Percentiles rank a stretch among this genome's conserved stretches.
Conservation (phyloP, 2,329 filamentous ascomycete species). For the Monilinia aucupariae region DNA sequence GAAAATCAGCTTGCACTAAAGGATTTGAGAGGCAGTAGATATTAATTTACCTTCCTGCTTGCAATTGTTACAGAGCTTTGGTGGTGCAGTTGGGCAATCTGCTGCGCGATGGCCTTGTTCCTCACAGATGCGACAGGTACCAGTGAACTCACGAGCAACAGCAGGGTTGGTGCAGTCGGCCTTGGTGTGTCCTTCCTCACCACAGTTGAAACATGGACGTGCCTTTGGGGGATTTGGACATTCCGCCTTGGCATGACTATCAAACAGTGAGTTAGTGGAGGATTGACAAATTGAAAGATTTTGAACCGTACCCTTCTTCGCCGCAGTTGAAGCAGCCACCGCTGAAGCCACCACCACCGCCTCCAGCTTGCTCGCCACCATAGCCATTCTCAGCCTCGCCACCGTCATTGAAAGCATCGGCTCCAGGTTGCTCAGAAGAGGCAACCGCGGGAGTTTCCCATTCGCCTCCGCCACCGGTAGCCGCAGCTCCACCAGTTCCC, state of each 20-base stretch:
- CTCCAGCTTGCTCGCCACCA: constrained; percentile 9
- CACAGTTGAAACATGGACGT: constrained; percentile 49
- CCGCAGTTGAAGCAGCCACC: constrained; percentile 58
- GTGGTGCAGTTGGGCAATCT: constrained; percentile 57
- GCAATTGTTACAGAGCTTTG: constrained; percentile 56
- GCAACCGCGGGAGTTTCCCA: neutral
- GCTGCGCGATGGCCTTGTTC: constrained; percentile 50
- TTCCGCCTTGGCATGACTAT: constrained; percentile 22
- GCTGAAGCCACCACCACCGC: constrained; percentile 17
- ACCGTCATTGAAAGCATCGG: constrained; percentile 6
- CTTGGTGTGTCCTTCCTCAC: constrained; percentile 59
- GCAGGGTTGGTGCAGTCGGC: constrained; percentile 54
- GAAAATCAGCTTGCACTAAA: neutral
- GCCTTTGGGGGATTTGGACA: constrained; percentile 28
- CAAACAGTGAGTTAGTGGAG: constrained; percentile 1
- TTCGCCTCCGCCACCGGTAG: neutral
- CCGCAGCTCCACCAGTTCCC: neutral
- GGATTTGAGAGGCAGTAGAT: neutral
- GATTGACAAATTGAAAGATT: neutral
- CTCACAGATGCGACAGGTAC: constrained; percentile 55
- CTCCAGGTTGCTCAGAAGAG: neutral
- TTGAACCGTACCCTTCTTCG: constrained; percentile 47
- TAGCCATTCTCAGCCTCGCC: neutral
- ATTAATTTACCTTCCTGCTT: constrained; percentile 48
- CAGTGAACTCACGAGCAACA: constrained; percentile 44